These are phyloP conservation scores for Sporothrix brasiliensis DNA, from an alignment of 2,329 filamentous ascomycete species.

Conservation along the genomic window DNA sequence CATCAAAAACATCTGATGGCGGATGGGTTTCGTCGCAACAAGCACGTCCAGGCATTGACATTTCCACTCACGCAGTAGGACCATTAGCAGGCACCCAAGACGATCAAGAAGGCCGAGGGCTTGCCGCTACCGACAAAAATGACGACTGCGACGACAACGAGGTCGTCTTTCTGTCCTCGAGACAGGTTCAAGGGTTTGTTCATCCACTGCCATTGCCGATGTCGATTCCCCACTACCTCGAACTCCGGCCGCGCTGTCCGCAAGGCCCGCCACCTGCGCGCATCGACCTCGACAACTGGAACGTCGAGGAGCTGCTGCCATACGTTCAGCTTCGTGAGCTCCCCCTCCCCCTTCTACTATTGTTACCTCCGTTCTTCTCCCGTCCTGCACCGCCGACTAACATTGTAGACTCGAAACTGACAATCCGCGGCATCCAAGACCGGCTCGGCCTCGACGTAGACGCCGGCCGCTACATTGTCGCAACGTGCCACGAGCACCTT, in stretches of 20 bases:
- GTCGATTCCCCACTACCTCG: conserved; percentile 31
- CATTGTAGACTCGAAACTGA: conserved; percentile 27
- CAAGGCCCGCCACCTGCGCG: conserved; percentile 30
- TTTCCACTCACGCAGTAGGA: conserved; percentile 19
- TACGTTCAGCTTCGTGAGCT: conserved; percentile 34
- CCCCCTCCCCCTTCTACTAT: background rate
- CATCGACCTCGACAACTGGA: conserved; percentile 30
- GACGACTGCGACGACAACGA: conserved; percentile 2
- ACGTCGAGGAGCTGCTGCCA: conserved; percentile 34
- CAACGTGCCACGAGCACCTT: conserved; percentile 29
- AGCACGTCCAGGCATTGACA: conserved; percentile 28
- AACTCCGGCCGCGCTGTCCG: conserved; percentile 36
- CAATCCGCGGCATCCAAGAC: conserved; percentile 26
- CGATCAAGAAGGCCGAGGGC: conserved; percentile 30
- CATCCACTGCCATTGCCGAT: background rate
- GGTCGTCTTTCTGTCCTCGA: conserved; percentile 22
- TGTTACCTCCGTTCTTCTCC: background rate
- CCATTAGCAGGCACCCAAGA: background rate
- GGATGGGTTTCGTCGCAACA: background rate
- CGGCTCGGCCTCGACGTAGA: conserved; percentile 29
- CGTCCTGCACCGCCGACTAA: background rate
- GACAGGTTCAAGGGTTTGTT: conserved; percentile 21
- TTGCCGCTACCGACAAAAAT: background rate
- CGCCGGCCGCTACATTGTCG: conserved; percentile 15
- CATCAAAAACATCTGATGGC: background rate